Evolutionary conservation across 768 basidiomycete genomes (phyloP), one percentile per base, ranked within the genome.

Genomic region (Calocybe indica): DNA sequence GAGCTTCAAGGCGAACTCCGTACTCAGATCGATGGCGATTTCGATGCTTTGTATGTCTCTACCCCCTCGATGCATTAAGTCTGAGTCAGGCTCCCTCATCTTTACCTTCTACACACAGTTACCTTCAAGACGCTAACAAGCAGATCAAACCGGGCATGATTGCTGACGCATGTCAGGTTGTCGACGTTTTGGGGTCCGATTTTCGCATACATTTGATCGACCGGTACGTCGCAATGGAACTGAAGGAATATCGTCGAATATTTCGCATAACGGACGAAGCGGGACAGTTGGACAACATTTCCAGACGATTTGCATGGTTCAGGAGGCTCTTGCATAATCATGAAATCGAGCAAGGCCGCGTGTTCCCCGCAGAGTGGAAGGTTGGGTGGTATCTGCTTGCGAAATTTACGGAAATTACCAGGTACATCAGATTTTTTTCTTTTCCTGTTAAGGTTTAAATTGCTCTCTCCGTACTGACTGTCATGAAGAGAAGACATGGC

Each of bases 171-270:
- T 95, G 93, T 59, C 67, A 78, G n/a, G 91, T 91, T 2, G 80
- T 92, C 5, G 94, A 98, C 58, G 85, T 93, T 0, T 71, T 98
- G 0, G 94, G 94, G 1, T 68, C 73, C 5, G 95, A 98, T 50
- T 84, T 91, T 49, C 85, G 88, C 61, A 72, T 63, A 7, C 83
- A 88, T 47, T 76, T 96, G 46, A 74, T 98, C 9, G 90, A 94
- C 45, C 85, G 92, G 44, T 96, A 96, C 58, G 83, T 91, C 14
- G 80, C 86, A 7, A 75, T 94, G 11, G 91, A 96, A 55, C 75
- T 99, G 22, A 91, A 92, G 61, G 96, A 98, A 62, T 99, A 98
- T 62, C 84, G 93, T 8, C 85, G 93, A 14, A 94, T 99, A 60
- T 98, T 99, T 69, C 82, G 88, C 42, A 80, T 88, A 6, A 84